Evolutionary conservation across 805 yeast genomes (phyloP).

Genomic region (Lipomyces sp.): DNA sequence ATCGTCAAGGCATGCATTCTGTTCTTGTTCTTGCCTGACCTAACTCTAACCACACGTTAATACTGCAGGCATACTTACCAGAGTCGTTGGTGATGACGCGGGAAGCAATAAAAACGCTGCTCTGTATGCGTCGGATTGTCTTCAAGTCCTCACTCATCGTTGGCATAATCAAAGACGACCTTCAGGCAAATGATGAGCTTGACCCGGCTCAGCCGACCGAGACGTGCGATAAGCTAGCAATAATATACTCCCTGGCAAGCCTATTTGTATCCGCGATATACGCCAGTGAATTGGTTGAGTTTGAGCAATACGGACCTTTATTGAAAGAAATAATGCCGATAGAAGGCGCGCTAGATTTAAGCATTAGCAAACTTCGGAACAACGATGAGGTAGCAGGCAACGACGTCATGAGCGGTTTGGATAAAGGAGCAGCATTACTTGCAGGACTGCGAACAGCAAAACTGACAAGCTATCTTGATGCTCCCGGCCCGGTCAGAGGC

Average conservation of each 20-base stretch:
- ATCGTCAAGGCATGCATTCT: conserved; percentile 29
- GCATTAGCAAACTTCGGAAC: conserved; percentile 1
- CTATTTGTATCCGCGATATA: conserved; percentile 8
- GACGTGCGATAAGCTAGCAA: conserved; percentile 12
- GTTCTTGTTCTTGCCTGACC: background rate
- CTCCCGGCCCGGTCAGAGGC: no score
- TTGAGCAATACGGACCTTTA: conserved; percentile 19
- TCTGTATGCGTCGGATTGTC: conserved; percentile 13
- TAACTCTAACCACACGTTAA: background rate
- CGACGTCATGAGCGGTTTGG: background rate
- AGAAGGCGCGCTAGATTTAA: conserved; percentile 5
- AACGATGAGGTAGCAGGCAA: background rate
- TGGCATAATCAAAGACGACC: background rate
- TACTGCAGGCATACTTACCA: conserved; percentile 4
- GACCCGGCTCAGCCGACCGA: conserved; percentile 13
- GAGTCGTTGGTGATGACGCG: conserved; percentile 16
- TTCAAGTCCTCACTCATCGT: conserved; percentile 12
- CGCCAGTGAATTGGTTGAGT: conserved; percentile 12
- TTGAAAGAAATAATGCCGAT: conserved; percentile 3
- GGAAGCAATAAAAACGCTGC: conserved; percentile 13
- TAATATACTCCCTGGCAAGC: background rate
- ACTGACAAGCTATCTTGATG: background rate
- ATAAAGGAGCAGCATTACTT: background rate
- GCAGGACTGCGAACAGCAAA: background rate
- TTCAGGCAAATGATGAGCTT: background rate